These are phyloP conservation scores for Angophora floribunda DNA, from an alignment of 345 rosid genomes.

Conservation along the genomic window DNA sequence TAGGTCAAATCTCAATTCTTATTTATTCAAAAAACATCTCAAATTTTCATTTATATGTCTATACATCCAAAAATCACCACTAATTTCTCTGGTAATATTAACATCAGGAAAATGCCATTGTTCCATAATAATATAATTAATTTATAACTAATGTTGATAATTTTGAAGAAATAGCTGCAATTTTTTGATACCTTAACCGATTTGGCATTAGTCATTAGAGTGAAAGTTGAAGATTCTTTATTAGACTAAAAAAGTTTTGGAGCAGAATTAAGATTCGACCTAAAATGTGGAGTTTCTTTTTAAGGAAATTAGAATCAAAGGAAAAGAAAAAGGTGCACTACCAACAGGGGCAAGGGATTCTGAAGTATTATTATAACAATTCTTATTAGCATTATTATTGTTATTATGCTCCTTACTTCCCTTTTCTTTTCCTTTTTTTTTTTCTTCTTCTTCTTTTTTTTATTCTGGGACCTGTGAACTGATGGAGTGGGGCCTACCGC, in stretches of 20 bases:
- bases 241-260: no score
- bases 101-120: rapidly evolving
- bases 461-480: background rate
- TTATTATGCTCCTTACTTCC: background rate
- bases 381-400: rapidly evolving
- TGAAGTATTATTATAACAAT: background rate
- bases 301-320: background rate
- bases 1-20: background rate
- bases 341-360: background rate
- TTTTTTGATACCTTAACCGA: rapidly evolving
- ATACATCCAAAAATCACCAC: background rate
- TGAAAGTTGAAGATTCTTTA: background rate
- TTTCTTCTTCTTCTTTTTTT: no score
- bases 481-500: background rate
- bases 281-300: background rate
- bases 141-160: background rate
- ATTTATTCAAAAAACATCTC: background rate
- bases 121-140: background rate
- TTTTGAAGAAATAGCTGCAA: background rate
- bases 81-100: background rate
- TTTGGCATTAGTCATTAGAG: background rate
- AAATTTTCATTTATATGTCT: background rate
- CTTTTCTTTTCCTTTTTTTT: background rate
- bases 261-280: no score
- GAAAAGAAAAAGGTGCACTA: background rate